Evolutionary conservation across 371 early-diverging fungal genomes (phyloP), one percentile per base, ranked within the genome.

Genomic region (Zopfochytrium polystomum): DNA sequence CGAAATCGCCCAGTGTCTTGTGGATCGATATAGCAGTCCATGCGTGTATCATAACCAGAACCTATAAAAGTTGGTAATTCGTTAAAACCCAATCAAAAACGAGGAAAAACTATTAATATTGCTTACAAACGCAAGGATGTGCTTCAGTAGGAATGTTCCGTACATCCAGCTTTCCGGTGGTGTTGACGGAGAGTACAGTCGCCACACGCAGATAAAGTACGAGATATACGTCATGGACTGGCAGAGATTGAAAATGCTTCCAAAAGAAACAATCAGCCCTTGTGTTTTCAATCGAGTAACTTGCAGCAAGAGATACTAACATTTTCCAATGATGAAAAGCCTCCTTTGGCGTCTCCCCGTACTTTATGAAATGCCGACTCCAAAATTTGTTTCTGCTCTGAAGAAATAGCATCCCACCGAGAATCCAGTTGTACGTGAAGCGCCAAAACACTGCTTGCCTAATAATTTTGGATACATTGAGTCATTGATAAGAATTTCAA

Each of bases 311-410:
- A 11, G 9, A n/a, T 22, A 65, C 70, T 69, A 68, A 85, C 74
- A 84, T 82, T 70, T 94, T 95, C 96, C 96, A 97, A 75, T 89
- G 89, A 51, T 85, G 74, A 66, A 95, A 95, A 0, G 96, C 94
- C 54, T 95, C 94, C 56, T 82, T 78, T 11, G 83, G 78, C 49
- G 85, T 86, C 13, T 87, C 90, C 20, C 98, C 98, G 70, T 85
- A 87, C 70, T 89, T 91, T 67, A 97, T 90, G 64, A 90, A 95
- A 76, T 93, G 92, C 51, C 90, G 85, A 3, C 90, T 95, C 68
- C 92, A 93, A 35, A 83, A 83, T 67, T 91, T 90, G 64, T 75
- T 71, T 9, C 75, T 74, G 51, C 90, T 90, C 70, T 97, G 96
- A 45, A 79, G 70, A 33, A 77, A 78, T 57, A 97, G 78, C 20